A percentile compares a stretch with the other conserved stretches of the same genome.
Evolutionary conservation across 108 stramenopile genomes (phyloP).

Genomic region (Bacterosira constricta): DNA sequence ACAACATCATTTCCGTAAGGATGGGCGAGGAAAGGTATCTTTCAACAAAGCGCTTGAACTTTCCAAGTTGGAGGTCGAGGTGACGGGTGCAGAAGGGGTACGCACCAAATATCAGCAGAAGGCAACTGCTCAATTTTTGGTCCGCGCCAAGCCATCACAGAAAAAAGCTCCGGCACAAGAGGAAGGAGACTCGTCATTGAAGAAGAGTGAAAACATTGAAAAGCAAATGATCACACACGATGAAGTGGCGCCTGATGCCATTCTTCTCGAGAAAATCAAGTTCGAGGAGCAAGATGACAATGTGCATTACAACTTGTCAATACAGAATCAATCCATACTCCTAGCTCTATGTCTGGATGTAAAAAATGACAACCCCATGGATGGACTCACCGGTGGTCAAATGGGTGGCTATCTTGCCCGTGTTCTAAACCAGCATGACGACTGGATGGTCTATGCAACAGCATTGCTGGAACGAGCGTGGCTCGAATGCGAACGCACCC

Average conservation of each 20-base stretch:
- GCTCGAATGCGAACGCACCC: slow-evolving; percentile 90
- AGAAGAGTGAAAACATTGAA: slow-evolving; percentile 24
- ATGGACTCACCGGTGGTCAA: slow-evolving; percentile 95
- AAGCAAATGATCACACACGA: slow-evolving; percentile 54
- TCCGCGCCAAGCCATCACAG: slow-evolving; percentile 65
- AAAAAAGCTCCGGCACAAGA: slow-evolving; percentile 25
- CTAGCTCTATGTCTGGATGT: slow-evolving; percentile 96
- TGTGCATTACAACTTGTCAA: slow-evolving; percentile 51
- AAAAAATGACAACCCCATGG: slow-evolving; percentile 91
- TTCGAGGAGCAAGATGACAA: slow-evolving; percentile 76
- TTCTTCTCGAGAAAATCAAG: slow-evolving; percentile 84
- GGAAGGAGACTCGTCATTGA: slow-evolving; percentile 21
- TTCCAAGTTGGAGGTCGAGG: slow-evolving; percentile 66
- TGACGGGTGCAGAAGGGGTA: slow-evolving; percentile 90
- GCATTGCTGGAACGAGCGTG: slow-evolving; percentile 92
- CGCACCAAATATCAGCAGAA: slow-evolving; percentile 90
- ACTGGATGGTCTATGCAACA: slow-evolving; percentile 97
- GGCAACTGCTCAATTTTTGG: slow-evolving; percentile 83
- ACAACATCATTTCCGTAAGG: slow-evolving; percentile 78
- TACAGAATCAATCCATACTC: slow-evolving; percentile 89
- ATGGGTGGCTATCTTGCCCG: slow-evolving; percentile 94
- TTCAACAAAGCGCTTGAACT: slow-evolving; percentile 63
- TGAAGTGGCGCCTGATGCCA: slow-evolving; percentile 68
- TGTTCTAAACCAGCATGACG: slow-evolving; percentile 82
- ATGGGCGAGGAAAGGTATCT: slow-evolving; percentile 56